phyloP scores from a whole-genome alignment of 495 filamentous ascomycete genomes.

The Hypoxylon fragiforme region DNA sequence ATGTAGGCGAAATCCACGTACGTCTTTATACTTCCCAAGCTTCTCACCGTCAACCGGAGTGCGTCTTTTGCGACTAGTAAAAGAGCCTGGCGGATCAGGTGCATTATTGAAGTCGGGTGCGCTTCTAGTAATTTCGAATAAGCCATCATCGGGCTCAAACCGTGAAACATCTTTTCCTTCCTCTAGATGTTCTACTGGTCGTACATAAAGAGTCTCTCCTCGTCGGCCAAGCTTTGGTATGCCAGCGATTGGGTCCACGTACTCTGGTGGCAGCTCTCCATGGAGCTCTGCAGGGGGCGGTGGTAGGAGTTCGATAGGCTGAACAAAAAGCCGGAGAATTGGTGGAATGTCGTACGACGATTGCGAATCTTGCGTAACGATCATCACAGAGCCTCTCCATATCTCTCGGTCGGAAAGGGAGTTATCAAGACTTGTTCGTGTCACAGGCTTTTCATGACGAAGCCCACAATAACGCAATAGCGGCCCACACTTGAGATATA shows the following conservation, averaged over 20 bases:
- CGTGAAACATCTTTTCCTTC: constrained; percentile 72
- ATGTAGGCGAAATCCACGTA: constrained; percentile 80
- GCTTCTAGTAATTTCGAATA: constrained; percentile 65
- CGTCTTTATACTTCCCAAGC: constrained; percentile 72
- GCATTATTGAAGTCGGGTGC: constrained; percentile 43
- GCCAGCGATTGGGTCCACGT: constrained; percentile 87
- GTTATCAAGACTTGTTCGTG: constrained; percentile 38
- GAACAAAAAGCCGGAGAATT: constrained; percentile 77
- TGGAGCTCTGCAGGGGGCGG: constrained; percentile 74
- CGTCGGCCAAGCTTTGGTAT: constrained; percentile 79
- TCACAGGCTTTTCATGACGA: constrained; percentile 51
- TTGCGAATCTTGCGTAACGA: constrained; percentile 80
- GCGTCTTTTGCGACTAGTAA: constrained; percentile 51
- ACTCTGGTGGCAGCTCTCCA: constrained; percentile 73
- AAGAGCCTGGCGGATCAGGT: constrained; percentile 47
- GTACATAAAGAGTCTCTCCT: constrained; percentile 79
- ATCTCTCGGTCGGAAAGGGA: constrained; percentile 64
- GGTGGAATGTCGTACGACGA: constrained; percentile 82
- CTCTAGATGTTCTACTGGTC: constrained; percentile 79
- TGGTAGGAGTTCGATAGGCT: constrained; percentile 81
- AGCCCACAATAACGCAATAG: constrained; percentile 89
- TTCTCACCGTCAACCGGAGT: constrained; percentile 69
- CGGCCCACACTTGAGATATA: constrained; percentile 89
- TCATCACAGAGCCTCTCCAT: constrained; percentile 93
- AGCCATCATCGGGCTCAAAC: constrained; percentile 75